Percentiles rank a stretch among this genome's conserved stretches.
These are phyloP conservation scores for Purpureocillium lavendulum DNA, from an alignment of 2,329 filamentous ascomycete genomes.

Conservation along the genomic window DNA sequence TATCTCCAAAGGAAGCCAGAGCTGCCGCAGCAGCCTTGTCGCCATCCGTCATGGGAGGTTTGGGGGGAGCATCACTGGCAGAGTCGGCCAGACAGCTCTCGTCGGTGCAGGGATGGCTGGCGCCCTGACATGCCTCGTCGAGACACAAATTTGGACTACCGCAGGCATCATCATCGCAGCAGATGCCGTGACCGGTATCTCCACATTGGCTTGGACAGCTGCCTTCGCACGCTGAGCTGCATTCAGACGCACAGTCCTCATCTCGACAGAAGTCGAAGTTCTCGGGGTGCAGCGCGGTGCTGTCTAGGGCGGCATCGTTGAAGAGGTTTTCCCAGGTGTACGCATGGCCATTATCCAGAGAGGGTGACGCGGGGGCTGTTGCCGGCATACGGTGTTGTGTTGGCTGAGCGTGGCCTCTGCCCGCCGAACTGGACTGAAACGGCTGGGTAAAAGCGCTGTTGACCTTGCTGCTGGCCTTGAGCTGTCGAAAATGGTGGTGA, in stretches of 20 bases:
- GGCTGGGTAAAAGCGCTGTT: constrained; percentile 6
- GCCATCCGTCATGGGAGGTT: constrained; percentile 9
- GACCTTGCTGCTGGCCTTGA: constrained; percentile 8
- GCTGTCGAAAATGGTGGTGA: constrained; percentile 8
- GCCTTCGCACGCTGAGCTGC: constrained; percentile 25
- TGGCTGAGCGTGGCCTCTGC: neutral
- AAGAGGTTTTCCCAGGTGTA: constrained; percentile 12
- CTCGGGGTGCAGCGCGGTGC: constrained; percentile 1
- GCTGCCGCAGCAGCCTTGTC: constrained; percentile 20
- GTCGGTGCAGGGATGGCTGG: constrained; percentile 26
- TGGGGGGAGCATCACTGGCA: neutral
- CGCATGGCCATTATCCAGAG: constrained; percentile 5
- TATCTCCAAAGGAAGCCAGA: constrained; percentile 21
- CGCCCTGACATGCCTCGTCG: constrained; percentile 25
- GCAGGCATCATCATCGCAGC: constrained; percentile 27
- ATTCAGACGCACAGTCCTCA: constrained; percentile 23
- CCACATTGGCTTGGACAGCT: constrained; percentile 26
- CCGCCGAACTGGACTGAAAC: neutral
- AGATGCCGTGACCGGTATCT: constrained; percentile 19
- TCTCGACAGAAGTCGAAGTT: constrained; percentile 6
- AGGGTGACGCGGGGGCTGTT: neutral
- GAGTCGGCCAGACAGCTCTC: constrained; percentile 21
- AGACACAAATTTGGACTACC: constrained; percentile 14
- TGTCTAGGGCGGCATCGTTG: constrained; percentile 4
- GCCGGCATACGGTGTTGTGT: neutral